Evolutionary conservation across 371 early-diverging fungal species (phyloP).

Genomic region (Syncephalastrum sp.): DNA sequence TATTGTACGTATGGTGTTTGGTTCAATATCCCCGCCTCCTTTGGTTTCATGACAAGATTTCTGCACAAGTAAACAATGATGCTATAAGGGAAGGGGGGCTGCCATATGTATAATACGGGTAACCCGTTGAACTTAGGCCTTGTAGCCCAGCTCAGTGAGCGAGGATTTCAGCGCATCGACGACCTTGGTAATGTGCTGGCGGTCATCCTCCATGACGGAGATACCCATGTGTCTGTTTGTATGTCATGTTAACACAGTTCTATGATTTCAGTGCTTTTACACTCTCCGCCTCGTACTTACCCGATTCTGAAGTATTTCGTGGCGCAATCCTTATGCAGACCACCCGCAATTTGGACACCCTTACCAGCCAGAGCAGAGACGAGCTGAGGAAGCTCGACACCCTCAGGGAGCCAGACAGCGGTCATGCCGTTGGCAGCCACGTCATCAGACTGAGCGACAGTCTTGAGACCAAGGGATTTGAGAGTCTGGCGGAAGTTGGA

Average conservation of each 20-base stretch:
- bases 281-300: constrained; percentile 23
- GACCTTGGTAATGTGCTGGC: constrained; percentile 74
- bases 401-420: constrained; percentile 92
- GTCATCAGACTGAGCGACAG: constrained; percentile 62
- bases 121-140: constrained; percentile 8
- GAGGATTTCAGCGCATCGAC: constrained; percentile 70
- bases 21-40: no score
- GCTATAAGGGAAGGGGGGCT: no score
- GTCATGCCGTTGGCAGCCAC: constrained; percentile 91
- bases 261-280: no score
- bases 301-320: constrained; percentile 94
- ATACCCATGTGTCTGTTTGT: constrained; percentile 85
- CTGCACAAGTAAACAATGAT: no score
- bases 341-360: constrained; percentile 93
- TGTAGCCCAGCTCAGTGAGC: constrained; percentile 64
- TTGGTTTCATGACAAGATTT: no score
- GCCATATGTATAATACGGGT: no score
- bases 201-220: constrained; percentile 73
- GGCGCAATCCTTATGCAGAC: constrained; percentile 84
- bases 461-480: constrained; percentile 73
- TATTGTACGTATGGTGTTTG: no score
- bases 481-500: constrained; percentile 72
- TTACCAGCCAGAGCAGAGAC: constrained; percentile 72
- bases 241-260: background rate
- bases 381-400: constrained; percentile 73